These are phyloP conservation scores for Epichloe baconii DNA, from an alignment of 2,329 filamentous ascomycete species.

Conservation along the genomic window DNA sequence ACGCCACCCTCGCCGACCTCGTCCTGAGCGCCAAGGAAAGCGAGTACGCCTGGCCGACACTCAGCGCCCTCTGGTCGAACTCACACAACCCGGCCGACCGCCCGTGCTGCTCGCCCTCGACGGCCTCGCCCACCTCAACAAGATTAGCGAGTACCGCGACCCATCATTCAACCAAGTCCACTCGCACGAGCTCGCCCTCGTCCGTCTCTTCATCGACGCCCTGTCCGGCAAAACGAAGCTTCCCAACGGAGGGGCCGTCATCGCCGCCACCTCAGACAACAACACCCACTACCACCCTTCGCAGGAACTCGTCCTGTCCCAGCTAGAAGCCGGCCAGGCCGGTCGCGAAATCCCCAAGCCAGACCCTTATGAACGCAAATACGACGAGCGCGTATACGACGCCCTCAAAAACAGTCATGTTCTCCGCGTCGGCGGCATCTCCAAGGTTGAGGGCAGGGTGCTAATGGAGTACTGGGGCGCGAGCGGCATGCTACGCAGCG, in stretches of 20 bases:
- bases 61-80: slow-evolving; percentile 72
- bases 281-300: slow-evolving; percentile 54
- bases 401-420: slow-evolving; percentile 37
- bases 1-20: slow-evolving; percentile 54
- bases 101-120: slow-evolving; percentile 66
- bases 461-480: slow-evolving; percentile 90
- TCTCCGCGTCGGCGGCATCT: slow-evolving; percentile 52
- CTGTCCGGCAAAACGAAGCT: slow-evolving; percentile 47
- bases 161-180: slow-evolving; percentile 64
- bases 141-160: slow-evolving; percentile 59
- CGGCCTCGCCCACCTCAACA: slow-evolving; percentile 71
- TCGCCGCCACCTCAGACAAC: slow-evolving; percentile 61
- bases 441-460: slow-evolving; percentile 58
- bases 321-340: slow-evolving; percentile 34
- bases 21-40: slow-evolving; percentile 59
- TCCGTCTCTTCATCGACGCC: slow-evolving; percentile 61
- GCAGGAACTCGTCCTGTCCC: slow-evolving; percentile 53
- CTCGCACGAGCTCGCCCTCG: slow-evolving; percentile 67
- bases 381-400: slow-evolving; percentile 43
- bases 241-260: slow-evolving; percentile 63
- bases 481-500: slow-evolving; percentile 63
- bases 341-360: slow-evolving; percentile 24
- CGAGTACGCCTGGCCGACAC: slow-evolving; percentile 68
- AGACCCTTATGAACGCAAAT: slow-evolving; percentile 42
- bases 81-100: slow-evolving; percentile 39